Base-by-base conservation (phyloP, 176 grass and related monocot species). In the Cenchrus americanus region DNA sequence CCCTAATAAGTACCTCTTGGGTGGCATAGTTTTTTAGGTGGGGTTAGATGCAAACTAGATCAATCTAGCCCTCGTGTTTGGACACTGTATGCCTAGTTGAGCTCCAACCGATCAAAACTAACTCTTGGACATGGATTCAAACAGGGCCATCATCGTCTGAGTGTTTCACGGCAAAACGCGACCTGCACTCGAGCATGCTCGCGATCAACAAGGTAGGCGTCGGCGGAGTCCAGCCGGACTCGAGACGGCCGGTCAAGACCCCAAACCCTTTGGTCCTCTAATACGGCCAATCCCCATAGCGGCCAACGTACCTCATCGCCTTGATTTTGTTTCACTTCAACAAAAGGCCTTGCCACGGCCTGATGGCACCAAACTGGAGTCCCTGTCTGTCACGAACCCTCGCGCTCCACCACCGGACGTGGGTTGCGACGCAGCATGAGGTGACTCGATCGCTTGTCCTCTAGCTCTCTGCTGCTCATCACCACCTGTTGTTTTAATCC, bases 381-480 rank as follows among this genome's bases (percentile, higher is more conserved):
- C 86, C 7, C 27, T 46, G 18, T 88, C 27, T 46, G 18, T 88
- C 80, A 46, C 3, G 8, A 70, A 46, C 73, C 37, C 73, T 78
- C 32, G 26, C 73, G 40, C 71, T 34, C 34, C 34, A 34, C 73
- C 32, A 44, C 32, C 78, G 55, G 73, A 69, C 73, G 63, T 63
- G 34, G 34, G 34, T 34, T 34, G 86, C 64, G 32, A 23, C 79
- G 59, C 79, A 5, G 73, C 62, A 42, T 62, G 71, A 82, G 51
- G 85, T 44, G 85, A 87, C 63, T 69, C 79, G 62, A 61, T 59
- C 62, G 5, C 52, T 44, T 88, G 86, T 88, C 69, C 17, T 69
- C 44, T 30, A 30, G 27, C 2, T 34, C 2, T 34, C 3, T 34
- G 4, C 34, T 4, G 4, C 34, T 34, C 34, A 3, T 34, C 34